These are phyloP conservation scores for Ceratopteris richardii DNA, from an alignment of 75 land plant species.

Conservation along the genomic window DNA sequence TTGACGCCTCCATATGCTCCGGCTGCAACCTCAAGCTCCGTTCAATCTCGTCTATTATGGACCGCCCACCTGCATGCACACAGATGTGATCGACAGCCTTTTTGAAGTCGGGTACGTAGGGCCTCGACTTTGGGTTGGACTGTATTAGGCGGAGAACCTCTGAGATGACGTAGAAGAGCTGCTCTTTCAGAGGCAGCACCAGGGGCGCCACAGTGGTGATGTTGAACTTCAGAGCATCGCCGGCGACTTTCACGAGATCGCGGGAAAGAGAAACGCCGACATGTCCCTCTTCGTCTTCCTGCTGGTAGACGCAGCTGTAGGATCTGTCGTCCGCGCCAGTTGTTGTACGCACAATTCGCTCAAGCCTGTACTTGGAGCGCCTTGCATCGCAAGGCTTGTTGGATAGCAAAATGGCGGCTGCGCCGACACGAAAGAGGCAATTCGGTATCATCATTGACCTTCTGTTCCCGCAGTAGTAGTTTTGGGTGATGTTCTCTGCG, in stretches of 20 bases:
- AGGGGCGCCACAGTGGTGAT: conserved; percentile 33
- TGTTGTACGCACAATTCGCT: conserved; percentile 28
- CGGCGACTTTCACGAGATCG: conserved; percentile 39
- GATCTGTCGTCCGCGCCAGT: conserved; percentile 15
- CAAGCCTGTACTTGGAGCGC: conserved; percentile 38
- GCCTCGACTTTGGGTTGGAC: conserved; percentile 1
- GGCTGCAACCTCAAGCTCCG: conserved; percentile 11
- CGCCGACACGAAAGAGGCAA: conserved; percentile 46
- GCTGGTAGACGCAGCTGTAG: conserved; percentile 20
- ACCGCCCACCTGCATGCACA: conserved; percentile 19
- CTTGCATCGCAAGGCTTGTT: conserved; percentile 24
- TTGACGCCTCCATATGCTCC: conserved; percentile 20
- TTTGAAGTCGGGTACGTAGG: conserved; percentile 27
- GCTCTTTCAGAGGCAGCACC: conserved; percentile 32
- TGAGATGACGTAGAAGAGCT: conserved; percentile 16
- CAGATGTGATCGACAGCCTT: conserved; percentile 18
- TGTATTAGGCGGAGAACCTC: conserved; percentile 14
- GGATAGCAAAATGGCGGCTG: conserved; percentile 39
- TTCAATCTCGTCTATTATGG: conserved; percentile 20
- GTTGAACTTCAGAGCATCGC: conserved; percentile 32
- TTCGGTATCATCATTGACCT: conserved; percentile 41
- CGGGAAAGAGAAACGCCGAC: conserved; percentile 32
- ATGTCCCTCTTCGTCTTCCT: conserved; percentile 11
- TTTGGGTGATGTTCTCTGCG: conserved; percentile 29
- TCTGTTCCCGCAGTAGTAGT: conserved; percentile 38